Evolutionary conservation across 2,329 filamentous ascomycete genomes (phyloP).

Genomic region (Fusarium brachygibbosum): DNA sequence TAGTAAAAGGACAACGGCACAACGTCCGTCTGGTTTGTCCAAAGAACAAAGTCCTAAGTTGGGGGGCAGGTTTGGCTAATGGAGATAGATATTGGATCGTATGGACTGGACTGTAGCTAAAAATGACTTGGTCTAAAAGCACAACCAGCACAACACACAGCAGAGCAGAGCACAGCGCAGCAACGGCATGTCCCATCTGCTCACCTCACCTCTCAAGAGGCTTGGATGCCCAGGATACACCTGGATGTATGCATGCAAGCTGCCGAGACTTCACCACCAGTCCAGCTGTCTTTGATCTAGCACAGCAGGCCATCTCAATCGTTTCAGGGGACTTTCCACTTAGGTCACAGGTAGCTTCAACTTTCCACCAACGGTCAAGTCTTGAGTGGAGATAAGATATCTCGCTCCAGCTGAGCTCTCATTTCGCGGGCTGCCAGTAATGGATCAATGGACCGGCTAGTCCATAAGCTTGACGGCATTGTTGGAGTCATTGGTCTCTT

Average conservation of each 20-base stretch:
- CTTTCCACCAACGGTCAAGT: conserved; percentile 42
- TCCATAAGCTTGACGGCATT: conserved; percentile 27
- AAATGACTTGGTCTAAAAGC: conserved; percentile 41
- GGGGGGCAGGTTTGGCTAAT: conserved; percentile 32
- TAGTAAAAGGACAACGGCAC: conserved; percentile 30
- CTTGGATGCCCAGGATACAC: conserved; percentile 41
- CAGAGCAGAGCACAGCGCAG: conserved; percentile 2
- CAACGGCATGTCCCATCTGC: conserved; percentile 33
- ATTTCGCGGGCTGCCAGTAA: conserved; percentile 36
- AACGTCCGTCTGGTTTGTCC: conserved; percentile 32
- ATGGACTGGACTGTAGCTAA: conserved; percentile 20
- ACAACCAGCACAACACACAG: neutral
- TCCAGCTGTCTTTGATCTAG: conserved; percentile 29
- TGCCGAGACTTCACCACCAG: conserved; percentile 39
- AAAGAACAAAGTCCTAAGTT: conserved; percentile 35
- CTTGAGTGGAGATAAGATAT: conserved; percentile 36
- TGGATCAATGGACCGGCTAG: conserved; percentile 30
- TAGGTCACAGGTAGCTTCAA: conserved; percentile 31
- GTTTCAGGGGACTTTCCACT: conserved; percentile 42
- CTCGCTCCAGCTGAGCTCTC: conserved; percentile 37
- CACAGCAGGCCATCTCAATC: conserved; percentile 37
- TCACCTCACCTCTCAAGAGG: conserved; percentile 9
- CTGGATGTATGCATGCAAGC: conserved; percentile 36
- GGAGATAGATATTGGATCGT: conserved; percentile 21
- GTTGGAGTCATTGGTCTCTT: conserved; percentile 13